phyloP scores from a whole-genome alignment of 2,329 filamentous ascomycete genomes.

The Metarhizium robertsii region DNA sequence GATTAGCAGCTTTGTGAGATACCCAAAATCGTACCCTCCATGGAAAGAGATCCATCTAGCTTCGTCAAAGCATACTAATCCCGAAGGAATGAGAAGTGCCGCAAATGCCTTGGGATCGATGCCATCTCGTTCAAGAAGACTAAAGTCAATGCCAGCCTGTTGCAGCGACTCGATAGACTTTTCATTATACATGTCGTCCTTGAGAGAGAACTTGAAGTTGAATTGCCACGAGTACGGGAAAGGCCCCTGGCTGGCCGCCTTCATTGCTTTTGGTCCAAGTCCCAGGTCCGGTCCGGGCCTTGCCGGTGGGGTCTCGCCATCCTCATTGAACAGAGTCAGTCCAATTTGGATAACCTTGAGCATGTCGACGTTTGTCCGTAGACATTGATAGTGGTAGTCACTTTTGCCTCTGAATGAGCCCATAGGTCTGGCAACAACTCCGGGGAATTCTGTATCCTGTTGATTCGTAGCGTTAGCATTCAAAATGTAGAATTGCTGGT shows the following conservation, averaged over 20 bases:
- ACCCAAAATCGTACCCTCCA: conserved; percentile 96
- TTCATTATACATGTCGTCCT: conserved; percentile 96
- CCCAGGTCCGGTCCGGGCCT: conserved; percentile 43
- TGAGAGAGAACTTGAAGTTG: conserved; percentile 94
- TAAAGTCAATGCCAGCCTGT: conserved; percentile 88
- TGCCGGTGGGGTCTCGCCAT: conserved; percentile 76
- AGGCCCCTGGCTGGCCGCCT: conserved; percentile 33
- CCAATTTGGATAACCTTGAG: conserved; percentile 97
- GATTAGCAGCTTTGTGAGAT: conserved; percentile 87
- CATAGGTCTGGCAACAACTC: conserved; percentile 91
- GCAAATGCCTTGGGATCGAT: conserved; percentile 89
- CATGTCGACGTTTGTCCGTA: conserved; percentile 94
- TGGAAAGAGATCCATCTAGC: conserved; percentile 98
- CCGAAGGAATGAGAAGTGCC: conserved; percentile 81
- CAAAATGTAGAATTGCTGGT: not conserved
- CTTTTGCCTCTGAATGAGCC: conserved; percentile 90
- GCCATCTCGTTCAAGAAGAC: conserved; percentile 72
- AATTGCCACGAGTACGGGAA: conserved; percentile 96
- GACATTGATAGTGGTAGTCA: conserved; percentile 96
- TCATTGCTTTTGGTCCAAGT: conserved; percentile 26
- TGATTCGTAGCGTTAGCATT: conserved; percentile 8
- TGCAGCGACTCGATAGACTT: conserved; percentile 87
- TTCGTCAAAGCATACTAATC: conserved; percentile 76
- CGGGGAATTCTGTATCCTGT: conserved; percentile 97
- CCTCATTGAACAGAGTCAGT: conserved; percentile 83